Evolutionary conservation across 2,329 filamentous ascomycete genomes (phyloP).

Genomic region (Fusarium sp.): DNA sequence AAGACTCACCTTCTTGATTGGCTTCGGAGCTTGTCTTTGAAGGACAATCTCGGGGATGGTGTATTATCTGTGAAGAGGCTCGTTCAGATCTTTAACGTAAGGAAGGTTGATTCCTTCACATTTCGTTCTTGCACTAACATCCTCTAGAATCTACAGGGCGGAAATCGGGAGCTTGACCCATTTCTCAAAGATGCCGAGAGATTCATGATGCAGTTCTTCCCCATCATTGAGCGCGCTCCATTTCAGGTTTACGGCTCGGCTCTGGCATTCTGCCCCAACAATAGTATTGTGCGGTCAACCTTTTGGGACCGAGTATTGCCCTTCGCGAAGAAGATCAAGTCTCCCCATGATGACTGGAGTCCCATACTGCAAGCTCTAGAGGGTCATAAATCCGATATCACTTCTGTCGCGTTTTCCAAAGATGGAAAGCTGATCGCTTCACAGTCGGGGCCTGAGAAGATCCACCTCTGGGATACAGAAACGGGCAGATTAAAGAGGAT

Average conservation of each 20-base stretch:
- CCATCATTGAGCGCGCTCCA: background rate
- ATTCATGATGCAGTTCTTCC: background rate
- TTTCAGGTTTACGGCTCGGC: background rate
- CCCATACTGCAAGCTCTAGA: background rate
- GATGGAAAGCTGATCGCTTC: background rate
- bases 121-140: background rate
- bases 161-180: accelerated
- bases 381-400: background rate
- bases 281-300: background rate
- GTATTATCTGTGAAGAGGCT: background rate
- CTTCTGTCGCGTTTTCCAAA: background rate
- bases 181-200: background rate
- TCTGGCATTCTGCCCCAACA: background rate
- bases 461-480: background rate
- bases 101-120: background rate
- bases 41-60: background rate
- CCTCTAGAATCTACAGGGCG: background rate
- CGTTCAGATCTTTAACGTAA: background rate
- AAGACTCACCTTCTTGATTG: background rate
- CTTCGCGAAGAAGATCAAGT: background rate
- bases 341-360: background rate
- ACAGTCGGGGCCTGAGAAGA: accelerated
- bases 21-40: background rate
- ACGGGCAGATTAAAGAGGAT: background rate
- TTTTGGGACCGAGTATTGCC: background rate